phyloP scores from a whole-genome alignment of 345 rosid species.

The Brassica juncea region DNA sequence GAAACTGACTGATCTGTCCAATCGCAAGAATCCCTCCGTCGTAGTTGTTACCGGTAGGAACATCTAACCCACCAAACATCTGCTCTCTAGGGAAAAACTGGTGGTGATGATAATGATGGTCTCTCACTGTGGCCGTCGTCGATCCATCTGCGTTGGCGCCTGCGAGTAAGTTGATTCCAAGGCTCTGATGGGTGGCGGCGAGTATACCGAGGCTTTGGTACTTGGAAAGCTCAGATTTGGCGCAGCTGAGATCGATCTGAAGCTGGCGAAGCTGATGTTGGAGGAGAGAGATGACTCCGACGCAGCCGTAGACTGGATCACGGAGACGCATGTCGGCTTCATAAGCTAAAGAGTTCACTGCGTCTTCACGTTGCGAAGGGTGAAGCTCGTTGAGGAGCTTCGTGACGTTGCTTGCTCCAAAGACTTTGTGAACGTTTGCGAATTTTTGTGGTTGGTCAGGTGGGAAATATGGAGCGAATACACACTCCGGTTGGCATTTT shows the following conservation, averaged over 20 bases:
- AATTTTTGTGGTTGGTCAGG: constrained; percentile 69
- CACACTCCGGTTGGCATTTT: constrained; percentile 70
- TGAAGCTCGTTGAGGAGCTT: constrained; percentile 64
- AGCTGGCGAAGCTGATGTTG: constrained; percentile 68
- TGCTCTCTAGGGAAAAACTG: constrained; percentile 78
- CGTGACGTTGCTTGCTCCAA: constrained; percentile 69
- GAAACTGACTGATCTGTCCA: constrained; percentile 82
- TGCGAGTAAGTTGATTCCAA: constrained; percentile 65
- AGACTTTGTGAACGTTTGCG: constrained; percentile 60
- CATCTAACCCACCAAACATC: constrained; percentile 63
- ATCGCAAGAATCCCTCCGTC: constrained; percentile 69
- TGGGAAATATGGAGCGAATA: constrained; percentile 71
- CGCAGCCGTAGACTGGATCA: constrained; percentile 94
- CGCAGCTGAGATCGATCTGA: constrained; percentile 59
- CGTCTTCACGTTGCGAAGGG: constrained; percentile 63
- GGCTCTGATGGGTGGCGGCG: constrained; percentile 61
- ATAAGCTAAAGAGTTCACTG: constrained; percentile 66
- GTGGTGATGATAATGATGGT: constrained; percentile 60
- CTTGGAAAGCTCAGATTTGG: constrained; percentile 62
- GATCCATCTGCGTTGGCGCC: constrained; percentile 36
- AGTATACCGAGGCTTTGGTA: constrained; percentile 60
- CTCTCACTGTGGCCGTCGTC: constrained; percentile 41
- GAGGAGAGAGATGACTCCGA: constrained; percentile 68
- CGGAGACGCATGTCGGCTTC: constrained; percentile 83
- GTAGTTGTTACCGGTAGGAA: constrained; percentile 47